Evolutionary conservation across 176 grass and related monocot species (phyloP).

Genomic region (Oryza glumipatula): DNA sequence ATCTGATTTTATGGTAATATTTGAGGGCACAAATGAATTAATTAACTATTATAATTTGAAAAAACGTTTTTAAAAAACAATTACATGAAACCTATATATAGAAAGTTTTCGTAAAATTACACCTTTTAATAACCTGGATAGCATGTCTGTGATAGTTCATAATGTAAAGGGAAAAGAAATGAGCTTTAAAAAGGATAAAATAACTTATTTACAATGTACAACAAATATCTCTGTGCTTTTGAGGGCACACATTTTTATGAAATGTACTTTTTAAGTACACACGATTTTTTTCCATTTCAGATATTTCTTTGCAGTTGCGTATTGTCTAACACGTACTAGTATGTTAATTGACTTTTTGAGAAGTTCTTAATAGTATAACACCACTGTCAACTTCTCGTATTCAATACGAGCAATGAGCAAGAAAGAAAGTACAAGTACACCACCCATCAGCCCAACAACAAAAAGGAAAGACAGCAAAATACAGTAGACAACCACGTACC

Average conservation of each 20-base stretch:
- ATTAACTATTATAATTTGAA: no score
- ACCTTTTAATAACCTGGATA: no score
- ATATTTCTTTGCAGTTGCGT: not conserved
- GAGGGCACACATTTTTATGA: no score
- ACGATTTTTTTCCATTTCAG: not conserved
- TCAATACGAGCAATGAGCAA: not conserved
- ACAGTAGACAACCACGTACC: constrained; percentile 7
- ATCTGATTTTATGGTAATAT: no score
- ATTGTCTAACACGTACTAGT: not conserved
- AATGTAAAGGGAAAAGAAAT: no score
- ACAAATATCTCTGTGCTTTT: no score
- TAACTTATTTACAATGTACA: not conserved
- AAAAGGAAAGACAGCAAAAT: not conserved
- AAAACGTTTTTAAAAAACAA: no score
- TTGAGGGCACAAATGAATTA: no score
- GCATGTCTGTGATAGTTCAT: no score
- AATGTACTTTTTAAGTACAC: not conserved
- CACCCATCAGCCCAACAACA: not conserved
- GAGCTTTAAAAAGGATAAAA: not conserved
- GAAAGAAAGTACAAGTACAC: no score
- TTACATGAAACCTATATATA: no score
- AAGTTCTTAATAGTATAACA: not conserved
- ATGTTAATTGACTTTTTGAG: not conserved
- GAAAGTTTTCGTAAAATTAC: no score
- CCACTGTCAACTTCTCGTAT: not conserved